A percentile compares a stretch with the other conserved stretches of the same genome.
These are phyloP conservation scores for Skeletonema grethae DNA, from an alignment of 108 stramenopile genomes.

Conservation along the genomic window DNA sequence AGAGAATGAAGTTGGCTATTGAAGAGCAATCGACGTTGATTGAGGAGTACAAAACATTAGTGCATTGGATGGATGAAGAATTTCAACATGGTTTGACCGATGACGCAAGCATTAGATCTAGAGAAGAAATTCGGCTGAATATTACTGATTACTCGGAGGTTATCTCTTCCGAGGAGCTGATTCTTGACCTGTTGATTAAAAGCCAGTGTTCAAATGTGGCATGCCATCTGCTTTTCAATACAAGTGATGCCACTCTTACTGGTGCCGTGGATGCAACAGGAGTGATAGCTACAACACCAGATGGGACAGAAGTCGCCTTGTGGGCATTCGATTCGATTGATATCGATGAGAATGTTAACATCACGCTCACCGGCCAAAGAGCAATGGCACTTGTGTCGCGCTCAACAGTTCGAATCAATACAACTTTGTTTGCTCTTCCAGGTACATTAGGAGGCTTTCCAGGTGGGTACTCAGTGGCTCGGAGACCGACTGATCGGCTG, in stretches of 20 bases:
- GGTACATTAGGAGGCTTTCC: conserved; percentile 81
- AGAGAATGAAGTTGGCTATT: conserved; percentile 39
- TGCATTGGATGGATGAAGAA: conserved; percentile 49
- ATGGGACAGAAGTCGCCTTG: conserved; percentile 76
- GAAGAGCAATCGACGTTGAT: conserved; percentile 38
- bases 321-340: conserved; percentile 80
- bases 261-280: conserved; percentile 65
- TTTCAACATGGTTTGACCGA: conserved; percentile 42
- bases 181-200: conserved; percentile 26
- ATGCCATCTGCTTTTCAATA: conserved; percentile 78
- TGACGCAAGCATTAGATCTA: conserved; percentile 42
- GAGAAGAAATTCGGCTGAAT: conserved; percentile 27
- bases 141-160: conserved; percentile 38
- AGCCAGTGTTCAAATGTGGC: conserved; percentile 52
- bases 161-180: conserved; percentile 18
- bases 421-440: conserved; percentile 51
- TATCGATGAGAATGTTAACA: conserved; percentile 67
- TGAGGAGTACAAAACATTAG: conserved; percentile 19
- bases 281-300: conserved; percentile 49
- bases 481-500: conserved; percentile 45
- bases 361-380: conserved; percentile 71
- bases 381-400: conserved; percentile 68
- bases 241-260: conserved; percentile 52
- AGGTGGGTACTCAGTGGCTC: conserved; percentile 68
- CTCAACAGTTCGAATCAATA: conserved; percentile 62